A percentile compares a stretch with the other conserved stretches of the same genome.
Conservation (phyloP, 2,329 filamentous ascomycete genomes). For the Pyrenophora teres region DNA sequence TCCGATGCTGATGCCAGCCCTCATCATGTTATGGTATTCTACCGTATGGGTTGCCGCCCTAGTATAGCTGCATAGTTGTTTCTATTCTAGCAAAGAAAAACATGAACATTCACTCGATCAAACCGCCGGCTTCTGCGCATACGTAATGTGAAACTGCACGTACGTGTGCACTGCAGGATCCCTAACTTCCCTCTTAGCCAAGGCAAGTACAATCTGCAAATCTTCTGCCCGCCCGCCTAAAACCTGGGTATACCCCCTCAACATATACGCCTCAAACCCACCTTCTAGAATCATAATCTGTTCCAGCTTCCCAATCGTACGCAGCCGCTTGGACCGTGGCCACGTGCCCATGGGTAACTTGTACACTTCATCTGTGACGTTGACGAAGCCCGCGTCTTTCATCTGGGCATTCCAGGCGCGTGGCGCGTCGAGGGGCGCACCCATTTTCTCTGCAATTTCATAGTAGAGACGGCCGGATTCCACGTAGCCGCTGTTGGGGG, state of each 20-base stretch:
- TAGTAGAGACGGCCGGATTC: constrained; percentile 26
- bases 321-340: constrained; percentile 32
- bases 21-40: too few relatives aligned
- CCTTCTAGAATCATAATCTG: constrained; percentile 32
- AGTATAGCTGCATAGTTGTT: too few relatives aligned
- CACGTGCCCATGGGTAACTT: constrained; percentile 36
- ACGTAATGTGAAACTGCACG: constrained; percentile 31
- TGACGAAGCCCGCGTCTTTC: constrained; percentile 49
- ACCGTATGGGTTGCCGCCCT: too few relatives aligned
- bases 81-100: too few relatives aligned
- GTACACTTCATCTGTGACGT: constrained; percentile 45
- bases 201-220: constrained; percentile 22
- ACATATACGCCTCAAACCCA: constrained; percentile 32
- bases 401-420: constrained; percentile 41
- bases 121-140: constrained; percentile 21
- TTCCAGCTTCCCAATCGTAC: constrained; percentile 25
- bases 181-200: constrained; percentile 27
- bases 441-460: constrained; percentile 30
- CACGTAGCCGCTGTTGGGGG: constrained; percentile 25
- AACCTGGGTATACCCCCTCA: constrained; percentile 29
- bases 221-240: constrained; percentile 20
- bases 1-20: too few relatives aligned
- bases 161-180: constrained; percentile 30
- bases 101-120: too few relatives aligned
- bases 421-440: constrained; percentile 42